Evolutionary conservation across 108 stramenopile species (phyloP).

Genomic region (Pseudonitzschia delicatissima): DNA sequence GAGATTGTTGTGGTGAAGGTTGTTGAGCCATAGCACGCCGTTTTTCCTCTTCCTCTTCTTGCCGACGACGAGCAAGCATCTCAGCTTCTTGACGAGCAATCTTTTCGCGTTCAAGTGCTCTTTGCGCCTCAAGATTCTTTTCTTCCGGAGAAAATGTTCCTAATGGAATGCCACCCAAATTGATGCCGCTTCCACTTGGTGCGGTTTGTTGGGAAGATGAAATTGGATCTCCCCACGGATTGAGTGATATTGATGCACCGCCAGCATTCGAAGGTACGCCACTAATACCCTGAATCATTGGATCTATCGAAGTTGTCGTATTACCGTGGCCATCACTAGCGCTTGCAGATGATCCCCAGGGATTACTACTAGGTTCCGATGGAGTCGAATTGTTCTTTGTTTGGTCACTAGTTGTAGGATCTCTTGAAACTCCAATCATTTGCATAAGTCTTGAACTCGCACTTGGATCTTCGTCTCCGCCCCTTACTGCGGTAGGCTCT

Average conservation of each 20-base stretch:
- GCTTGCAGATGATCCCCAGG: slow-evolving; percentile 18
- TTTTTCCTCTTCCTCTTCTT: slow-evolving; percentile 60
- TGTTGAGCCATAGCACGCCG: slow-evolving; percentile 42
- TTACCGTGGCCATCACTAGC: slow-evolving; percentile 7
- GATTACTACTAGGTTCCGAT: slow-evolving; percentile 19
- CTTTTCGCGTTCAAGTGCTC: slow-evolving; percentile 32
- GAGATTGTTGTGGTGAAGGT: slow-evolving; percentile 55
- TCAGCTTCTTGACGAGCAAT: slow-evolving; percentile 54
- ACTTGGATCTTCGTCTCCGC: slow-evolving; percentile 46
- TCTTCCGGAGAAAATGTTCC: slow-evolving; percentile 14
- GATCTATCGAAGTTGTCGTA: slow-evolving; percentile 7
- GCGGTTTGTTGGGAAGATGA: slow-evolving; percentile 20
- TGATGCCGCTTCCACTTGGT: slow-evolving; percentile 38
- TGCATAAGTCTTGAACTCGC: slow-evolving; percentile 83
- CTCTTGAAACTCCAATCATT: slow-evolving; percentile 79
- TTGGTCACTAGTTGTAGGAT: slow-evolving; percentile 8
- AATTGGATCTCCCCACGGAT: slow-evolving; percentile 65
- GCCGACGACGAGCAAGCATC: slow-evolving; percentile 44
- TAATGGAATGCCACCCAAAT: slow-evolving; percentile 21
- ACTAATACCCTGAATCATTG: slow-evolving; percentile 20
- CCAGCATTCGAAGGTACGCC: slow-evolving; percentile 11
- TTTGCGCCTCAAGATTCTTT: slow-evolving; percentile 15
- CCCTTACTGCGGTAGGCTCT: slow-evolving; percentile 48
- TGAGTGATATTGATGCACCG: slow-evolving; percentile 48
- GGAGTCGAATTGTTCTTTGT: slow-evolving; percentile 5